These are phyloP conservation scores for Yarrowia hollandica DNA, from an alignment of 805 yeast genomes.

Conservation along the genomic window DNA sequence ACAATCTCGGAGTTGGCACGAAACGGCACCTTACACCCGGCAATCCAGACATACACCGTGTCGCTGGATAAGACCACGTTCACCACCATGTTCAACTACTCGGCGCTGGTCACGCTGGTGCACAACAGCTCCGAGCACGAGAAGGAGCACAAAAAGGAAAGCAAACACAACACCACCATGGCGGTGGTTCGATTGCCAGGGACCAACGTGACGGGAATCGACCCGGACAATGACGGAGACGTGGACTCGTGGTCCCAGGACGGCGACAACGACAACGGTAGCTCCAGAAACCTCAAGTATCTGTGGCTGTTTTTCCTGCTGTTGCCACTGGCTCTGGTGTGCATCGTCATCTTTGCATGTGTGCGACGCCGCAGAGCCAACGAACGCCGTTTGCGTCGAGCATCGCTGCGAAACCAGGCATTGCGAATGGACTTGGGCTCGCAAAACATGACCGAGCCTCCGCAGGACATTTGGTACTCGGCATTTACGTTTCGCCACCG, in stretches of 20 bases:
- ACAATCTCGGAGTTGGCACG: too few relatives aligned
- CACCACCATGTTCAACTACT: conserved; percentile 19
- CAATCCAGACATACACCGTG: conserved; percentile 18
- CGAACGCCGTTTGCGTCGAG: neutral
- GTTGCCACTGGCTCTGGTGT: conserved; percentile 16
- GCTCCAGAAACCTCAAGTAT: conserved; percentile 25
- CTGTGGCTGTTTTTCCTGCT: conserved; percentile 28
- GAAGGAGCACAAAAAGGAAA: conserved; percentile 4
- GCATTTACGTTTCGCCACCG: conserved; percentile 21
- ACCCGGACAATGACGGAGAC: conserved; percentile 20
- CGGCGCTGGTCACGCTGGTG: conserved; percentile 4
- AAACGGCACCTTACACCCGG: too few relatives aligned
- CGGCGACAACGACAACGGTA: neutral
- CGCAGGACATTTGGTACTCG: conserved; percentile 19
- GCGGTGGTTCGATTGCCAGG: conserved; percentile 10
- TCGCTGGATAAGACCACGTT: conserved; percentile 22
- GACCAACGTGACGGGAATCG: conserved; percentile 18
- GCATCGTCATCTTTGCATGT: conserved; percentile 21
- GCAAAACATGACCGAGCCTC: neutral
- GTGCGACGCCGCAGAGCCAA: conserved; percentile 15
- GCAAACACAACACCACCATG: neutral
- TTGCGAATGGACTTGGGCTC: conserved; percentile 14
- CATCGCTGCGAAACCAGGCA: conserved; percentile 24
- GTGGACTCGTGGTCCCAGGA: conserved; percentile 23
- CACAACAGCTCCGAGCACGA: neutral